These are phyloP conservation scores for Fusarium goolgardi DNA, from an alignment of 2,329 filamentous ascomycete species.

Conservation along the genomic window DNA sequence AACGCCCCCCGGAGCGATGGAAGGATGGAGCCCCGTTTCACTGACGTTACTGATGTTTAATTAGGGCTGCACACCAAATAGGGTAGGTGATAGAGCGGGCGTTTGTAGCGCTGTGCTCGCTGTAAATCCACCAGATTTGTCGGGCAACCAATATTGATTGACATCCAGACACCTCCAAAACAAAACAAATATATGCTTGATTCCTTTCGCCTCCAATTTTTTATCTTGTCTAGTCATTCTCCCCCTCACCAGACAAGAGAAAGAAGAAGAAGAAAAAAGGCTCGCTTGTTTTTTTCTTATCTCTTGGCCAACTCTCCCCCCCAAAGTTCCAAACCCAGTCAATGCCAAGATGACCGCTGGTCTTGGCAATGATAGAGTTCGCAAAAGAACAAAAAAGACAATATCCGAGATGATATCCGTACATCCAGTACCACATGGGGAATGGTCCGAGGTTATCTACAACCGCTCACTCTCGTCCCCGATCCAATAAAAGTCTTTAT, in stretches of 20 bases:
- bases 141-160: too few species aligned
- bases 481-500: constrained; percentile 3
- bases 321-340: background rate
- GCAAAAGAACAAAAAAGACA: background rate
- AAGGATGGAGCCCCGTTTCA: background rate
- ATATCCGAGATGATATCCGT: background rate
- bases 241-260: background rate
- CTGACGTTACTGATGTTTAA: background rate
- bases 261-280: background rate
- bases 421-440: constrained; percentile 2
- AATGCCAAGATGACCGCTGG: constrained; percentile 19
- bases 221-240: too few species aligned
- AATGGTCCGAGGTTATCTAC: constrained; percentile 25
- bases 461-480: background rate
- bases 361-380: constrained; percentile 31
- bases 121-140: too few species aligned
- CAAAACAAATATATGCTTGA: constrained; percentile 4
- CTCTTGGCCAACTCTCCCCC: constrained; percentile 22
- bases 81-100: background rate
- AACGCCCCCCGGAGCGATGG: background rate
- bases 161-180: background rate
- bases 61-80: background rate
- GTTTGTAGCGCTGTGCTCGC: background rate
- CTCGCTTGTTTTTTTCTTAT: constrained; percentile 9
- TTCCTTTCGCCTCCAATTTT: constrained; percentile 15